A percentile compares a stretch with the other conserved stretches of the same genome.
phyloP scores from a whole-genome alignment of 2,329 filamentous ascomycete species.

The Chrysosporium queenslandicum region DNA sequence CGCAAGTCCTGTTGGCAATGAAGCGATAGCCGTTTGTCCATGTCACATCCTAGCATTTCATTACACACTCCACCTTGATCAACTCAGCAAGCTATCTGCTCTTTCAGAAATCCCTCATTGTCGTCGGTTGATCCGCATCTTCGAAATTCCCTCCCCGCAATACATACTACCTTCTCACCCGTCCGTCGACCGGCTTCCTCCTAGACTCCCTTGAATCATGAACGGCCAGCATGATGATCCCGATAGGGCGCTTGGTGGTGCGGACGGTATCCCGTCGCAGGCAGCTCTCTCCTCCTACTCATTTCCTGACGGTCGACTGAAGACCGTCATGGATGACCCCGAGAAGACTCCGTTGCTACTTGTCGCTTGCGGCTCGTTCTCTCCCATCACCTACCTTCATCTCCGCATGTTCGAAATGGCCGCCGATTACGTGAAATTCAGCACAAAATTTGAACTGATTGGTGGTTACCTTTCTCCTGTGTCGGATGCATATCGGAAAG shows the following conservation, averaged over 20 bases:
- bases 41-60: not conserved
- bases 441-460: constrained; percentile 70
- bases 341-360: constrained; percentile 41
- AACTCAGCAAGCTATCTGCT: not conserved
- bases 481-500: constrained; percentile 67
- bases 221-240: constrained; percentile 8
- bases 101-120: not conserved
- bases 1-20: not conserved
- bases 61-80: not conserved
- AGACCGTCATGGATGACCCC: constrained; percentile 39
- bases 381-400: constrained; percentile 59
- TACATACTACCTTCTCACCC: too few species aligned
- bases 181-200: not conserved
- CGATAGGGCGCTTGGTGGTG: constrained; percentile 5
- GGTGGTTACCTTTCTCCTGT: constrained; percentile 79
- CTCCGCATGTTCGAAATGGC: constrained; percentile 85
- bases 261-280: not conserved
- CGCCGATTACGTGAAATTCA: constrained; percentile 65
- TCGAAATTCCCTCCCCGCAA: not conserved
- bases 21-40: not conserved
- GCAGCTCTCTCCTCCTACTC: constrained; percentile 32
- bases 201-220: not conserved
- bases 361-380: constrained; percentile 52
- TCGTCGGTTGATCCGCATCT: not conserved
- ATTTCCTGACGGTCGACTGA: constrained; percentile 38